Conservation (phyloP, 2,329 filamentous ascomycete species). For the Penicillium sp. region DNA sequence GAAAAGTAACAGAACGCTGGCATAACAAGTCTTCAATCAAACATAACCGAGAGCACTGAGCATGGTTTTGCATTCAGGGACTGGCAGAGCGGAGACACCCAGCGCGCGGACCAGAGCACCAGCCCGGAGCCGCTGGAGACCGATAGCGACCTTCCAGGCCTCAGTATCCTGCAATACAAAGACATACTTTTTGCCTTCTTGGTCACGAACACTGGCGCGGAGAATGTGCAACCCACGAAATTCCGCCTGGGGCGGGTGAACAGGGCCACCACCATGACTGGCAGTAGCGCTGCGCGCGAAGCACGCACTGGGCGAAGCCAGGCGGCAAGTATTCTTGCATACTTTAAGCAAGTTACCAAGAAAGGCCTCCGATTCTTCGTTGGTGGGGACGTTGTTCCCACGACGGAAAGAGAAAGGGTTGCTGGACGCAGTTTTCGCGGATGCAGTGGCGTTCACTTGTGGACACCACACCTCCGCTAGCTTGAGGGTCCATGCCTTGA, state of each 20-base stretch:
- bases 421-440: slow-evolving; percentile 27
- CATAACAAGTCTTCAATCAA: slow-evolving; percentile 16
- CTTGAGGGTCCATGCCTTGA: slow-evolving; percentile 97
- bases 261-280: slow-evolving; percentile 29
- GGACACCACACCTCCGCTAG: slow-evolving; percentile 82
- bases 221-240: slow-evolving; percentile 54
- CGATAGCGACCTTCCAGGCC: slow-evolving; percentile 62
- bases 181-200: slow-evolving; percentile 60
- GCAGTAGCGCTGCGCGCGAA: slow-evolving; percentile 29
- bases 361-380: slow-evolving; percentile 66
- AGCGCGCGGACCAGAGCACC: slow-evolving; percentile 57
- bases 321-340: slow-evolving; percentile 64
- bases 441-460: slow-evolving; percentile 52
- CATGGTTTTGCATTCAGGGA: slow-evolving; percentile 42
- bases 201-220: slow-evolving; percentile 57
- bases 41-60: slow-evolving; percentile 42
- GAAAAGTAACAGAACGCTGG: background rate
- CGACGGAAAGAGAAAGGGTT: slow-evolving; percentile 41
- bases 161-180: slow-evolving; percentile 60
- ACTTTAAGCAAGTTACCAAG: slow-evolving; percentile 61
- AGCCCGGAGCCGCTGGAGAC: slow-evolving; percentile 55
- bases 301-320: slow-evolving; percentile 43
- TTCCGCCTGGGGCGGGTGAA: slow-evolving; percentile 33
- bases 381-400: slow-evolving; percentile 52
- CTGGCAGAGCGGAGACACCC: slow-evolving; percentile 53